phyloP scores from a whole-genome alignment of 2,329 filamentous ascomycete genomes.

The Monilinia aucupariae region DNA sequence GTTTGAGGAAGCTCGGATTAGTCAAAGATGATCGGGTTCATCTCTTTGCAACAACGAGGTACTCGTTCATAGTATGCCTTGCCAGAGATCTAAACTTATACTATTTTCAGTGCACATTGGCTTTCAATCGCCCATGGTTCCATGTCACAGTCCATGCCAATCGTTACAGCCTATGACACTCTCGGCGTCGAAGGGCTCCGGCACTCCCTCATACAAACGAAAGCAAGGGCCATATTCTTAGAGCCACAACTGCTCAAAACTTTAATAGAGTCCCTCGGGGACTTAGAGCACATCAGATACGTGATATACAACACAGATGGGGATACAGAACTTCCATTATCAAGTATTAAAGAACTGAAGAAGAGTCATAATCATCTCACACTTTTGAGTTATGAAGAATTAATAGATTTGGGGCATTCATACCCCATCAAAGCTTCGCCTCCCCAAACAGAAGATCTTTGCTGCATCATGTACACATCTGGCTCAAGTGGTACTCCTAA shows the following conservation, averaged over 20 bases:
- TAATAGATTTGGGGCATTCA: conserved; percentile 46
- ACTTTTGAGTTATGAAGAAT: conserved; percentile 50
- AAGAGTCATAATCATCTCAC: conserved; percentile 50
- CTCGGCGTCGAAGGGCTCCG: conserved; percentile 78
- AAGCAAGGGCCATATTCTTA: conserved; percentile 76
- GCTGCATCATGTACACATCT: conserved; percentile 83
- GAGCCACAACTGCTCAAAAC: conserved; percentile 71
- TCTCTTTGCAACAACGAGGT: conserved; percentile 67
- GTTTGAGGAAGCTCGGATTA: conserved; percentile 68
- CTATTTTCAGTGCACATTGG: conserved; percentile 54
- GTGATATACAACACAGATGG: conserved; percentile 58
- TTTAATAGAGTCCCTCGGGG: conserved; percentile 50
- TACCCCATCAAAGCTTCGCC: conserved; percentile 67
- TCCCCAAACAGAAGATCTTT: conserved; percentile 69
- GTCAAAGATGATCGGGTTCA: conserved; percentile 65
- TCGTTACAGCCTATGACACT: conserved; percentile 93
- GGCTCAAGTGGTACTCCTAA: conserved; percentile 87
- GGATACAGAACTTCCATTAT: conserved; percentile 41
- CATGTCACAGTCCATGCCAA: conserved; percentile 78
- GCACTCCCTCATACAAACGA: conserved; percentile 79
- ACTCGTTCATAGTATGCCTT: too few species aligned
- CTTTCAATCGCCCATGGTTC: conserved; percentile 73
- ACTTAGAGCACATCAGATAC: conserved; percentile 50
- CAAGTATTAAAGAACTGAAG: conserved; percentile 49
- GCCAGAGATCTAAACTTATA: neutral